Percentiles rank a stretch among this genome's conserved stretches.
Evolutionary conservation across 306 rosid species (phyloP).

Genomic region (Betula pendula): DNA sequence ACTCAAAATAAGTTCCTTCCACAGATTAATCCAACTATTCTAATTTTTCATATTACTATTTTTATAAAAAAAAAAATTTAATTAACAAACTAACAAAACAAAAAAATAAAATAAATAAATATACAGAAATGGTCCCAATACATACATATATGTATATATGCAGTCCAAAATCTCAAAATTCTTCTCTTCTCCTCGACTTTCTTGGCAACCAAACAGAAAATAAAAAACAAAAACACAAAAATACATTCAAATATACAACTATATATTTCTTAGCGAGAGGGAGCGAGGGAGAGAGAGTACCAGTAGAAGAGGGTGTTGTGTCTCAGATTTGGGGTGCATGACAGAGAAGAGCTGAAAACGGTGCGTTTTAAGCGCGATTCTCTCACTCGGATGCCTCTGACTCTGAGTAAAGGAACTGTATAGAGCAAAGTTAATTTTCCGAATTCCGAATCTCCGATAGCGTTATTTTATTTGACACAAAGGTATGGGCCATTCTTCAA

Average conservation of each 20-base stretch:
- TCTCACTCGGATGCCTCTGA: background rate
- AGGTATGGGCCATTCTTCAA: too few species aligned
- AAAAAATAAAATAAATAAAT: background rate
- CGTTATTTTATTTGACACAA: too few species aligned
- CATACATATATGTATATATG: background rate
- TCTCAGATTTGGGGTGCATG: background rate
- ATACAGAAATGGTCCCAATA: background rate
- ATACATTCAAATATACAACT: background rate
- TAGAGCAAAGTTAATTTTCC: too few species aligned
- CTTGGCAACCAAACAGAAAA: slow-evolving; percentile 6
- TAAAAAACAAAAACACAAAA: background rate
- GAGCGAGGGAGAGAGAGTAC: background rate
- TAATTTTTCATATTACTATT: background rate
- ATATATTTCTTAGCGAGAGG: background rate
- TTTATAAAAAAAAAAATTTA: background rate
- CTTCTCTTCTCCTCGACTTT: background rate
- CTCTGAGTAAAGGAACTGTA: background rate
- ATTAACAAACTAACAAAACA: background rate
- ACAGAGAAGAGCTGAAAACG: background rate
- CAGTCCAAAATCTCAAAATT: background rate
- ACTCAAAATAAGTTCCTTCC: background rate
- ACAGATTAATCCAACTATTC: background rate
- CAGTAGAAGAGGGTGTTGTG: background rate
- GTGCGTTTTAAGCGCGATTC: background rate
- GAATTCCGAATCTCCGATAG: too few species aligned